phyloP scores from a whole-genome alignment of 2,329 filamentous ascomycete genomes.

The Phialophora macrospora region DNA sequence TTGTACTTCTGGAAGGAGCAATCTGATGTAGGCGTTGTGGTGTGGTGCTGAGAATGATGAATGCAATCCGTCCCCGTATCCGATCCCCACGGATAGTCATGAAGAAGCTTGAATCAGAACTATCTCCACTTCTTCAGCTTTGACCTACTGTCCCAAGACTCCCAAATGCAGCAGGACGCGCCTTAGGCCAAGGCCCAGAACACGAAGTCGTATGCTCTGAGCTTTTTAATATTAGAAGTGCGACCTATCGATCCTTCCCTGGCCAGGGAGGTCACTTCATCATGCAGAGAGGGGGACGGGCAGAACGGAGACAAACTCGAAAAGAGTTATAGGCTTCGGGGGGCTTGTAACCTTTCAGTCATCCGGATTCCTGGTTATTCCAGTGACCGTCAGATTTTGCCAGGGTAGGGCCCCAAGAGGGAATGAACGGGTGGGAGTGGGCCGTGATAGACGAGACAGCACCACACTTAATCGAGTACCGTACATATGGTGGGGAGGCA shows the following conservation, averaged over 20 bases:
- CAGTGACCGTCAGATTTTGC: conserved; percentile 9
- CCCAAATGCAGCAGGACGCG: conserved; percentile 3
- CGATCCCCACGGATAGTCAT: conserved; percentile 4
- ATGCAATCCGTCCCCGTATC: conserved; percentile 1
- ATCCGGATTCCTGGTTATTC: conserved; percentile 6
- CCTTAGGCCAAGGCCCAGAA: conserved; percentile 10
- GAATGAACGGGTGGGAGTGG: conserved; percentile 1
- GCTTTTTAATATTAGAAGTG: background rate
- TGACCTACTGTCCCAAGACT: conserved; percentile 2
- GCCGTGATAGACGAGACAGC: conserved; percentile 10
- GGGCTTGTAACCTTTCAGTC: background rate
- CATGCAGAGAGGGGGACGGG: background rate
- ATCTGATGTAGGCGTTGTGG: conserved; percentile 5
- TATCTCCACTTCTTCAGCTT: conserved; percentile 8
- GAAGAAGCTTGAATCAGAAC: conserved; percentile 4
- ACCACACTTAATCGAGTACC: conserved; percentile 9
- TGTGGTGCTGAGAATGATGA: conserved; percentile 5
- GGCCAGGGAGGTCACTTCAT: conserved; percentile 6
- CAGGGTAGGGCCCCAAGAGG: conserved; percentile 7
- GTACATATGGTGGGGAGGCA: background rate
- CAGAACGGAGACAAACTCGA: conserved; percentile 1
- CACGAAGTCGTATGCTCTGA: background rate
- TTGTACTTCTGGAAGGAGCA: conserved; percentile 21
- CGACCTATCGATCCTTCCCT: conserved; percentile 12
- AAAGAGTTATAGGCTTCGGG: background rate